Percentiles rank a stretch among this genome's conserved stretches.
Conservation (phyloP, 208 protist genomes). For the Leishmania guyanensis region DNA sequence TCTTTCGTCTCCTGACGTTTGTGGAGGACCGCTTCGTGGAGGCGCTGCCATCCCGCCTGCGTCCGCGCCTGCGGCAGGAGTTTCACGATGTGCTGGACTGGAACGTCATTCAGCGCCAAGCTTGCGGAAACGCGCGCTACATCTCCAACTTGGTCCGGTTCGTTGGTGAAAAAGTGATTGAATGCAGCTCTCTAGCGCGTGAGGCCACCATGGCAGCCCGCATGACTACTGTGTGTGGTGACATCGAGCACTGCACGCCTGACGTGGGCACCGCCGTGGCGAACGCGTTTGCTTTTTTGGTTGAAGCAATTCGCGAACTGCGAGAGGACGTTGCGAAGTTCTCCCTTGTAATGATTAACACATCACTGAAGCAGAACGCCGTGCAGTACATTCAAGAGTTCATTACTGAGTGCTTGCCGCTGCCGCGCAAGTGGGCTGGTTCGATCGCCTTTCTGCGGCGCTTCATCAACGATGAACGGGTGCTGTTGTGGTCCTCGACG, state of each 20-base stretch:
- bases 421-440: slow-evolving; percentile 50
- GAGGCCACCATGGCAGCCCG: slow-evolving; percentile 42
- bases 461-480: slow-evolving; percentile 45
- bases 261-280: slow-evolving; percentile 69
- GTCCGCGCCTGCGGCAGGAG: slow-evolving; percentile 61
- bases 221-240: slow-evolving; percentile 39
- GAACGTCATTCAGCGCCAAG: slow-evolving; percentile 51
- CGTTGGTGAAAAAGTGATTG: slow-evolving; percentile 64
- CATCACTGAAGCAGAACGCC: slow-evolving; percentile 61
- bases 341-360: slow-evolving; percentile 61
- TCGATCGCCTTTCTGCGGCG: slow-evolving; percentile 64
- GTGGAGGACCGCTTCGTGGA: slow-evolving; percentile 67
- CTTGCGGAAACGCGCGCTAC: slow-evolving; percentile 39
- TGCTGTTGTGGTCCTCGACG: slow-evolving; percentile 40
- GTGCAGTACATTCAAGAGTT: slow-evolving; percentile 78
- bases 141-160: slow-evolving; percentile 67
- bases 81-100: slow-evolving; percentile 81
- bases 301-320: slow-evolving; percentile 60
- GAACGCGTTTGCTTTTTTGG: slow-evolving; percentile 67
- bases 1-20: slow-evolving; percentile 53
- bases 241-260: slow-evolving; percentile 48
- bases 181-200: slow-evolving; percentile 64
- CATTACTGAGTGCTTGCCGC: slow-evolving; percentile 56
- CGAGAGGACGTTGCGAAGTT: slow-evolving; percentile 70
- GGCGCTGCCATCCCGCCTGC: slow-evolving; percentile 67